Conservation (phyloP, 2,329 filamentous ascomycete species). For the Daldinia sp. region DNA sequence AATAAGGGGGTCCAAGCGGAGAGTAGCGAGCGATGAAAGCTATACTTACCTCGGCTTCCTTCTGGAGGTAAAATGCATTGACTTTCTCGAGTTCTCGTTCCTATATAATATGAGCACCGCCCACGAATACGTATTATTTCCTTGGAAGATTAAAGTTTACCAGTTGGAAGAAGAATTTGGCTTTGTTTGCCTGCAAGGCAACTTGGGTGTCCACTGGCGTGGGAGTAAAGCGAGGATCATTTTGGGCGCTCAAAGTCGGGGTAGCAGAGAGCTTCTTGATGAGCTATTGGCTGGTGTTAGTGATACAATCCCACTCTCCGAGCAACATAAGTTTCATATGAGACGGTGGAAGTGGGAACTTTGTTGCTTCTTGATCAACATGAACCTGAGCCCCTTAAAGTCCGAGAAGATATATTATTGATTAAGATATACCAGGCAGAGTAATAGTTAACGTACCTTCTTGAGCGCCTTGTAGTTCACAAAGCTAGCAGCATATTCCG, state of each 20-base stretch:
- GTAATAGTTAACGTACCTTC: conserved; percentile 73
- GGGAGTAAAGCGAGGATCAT: conserved; percentile 65
- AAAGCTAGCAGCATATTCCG: conserved; percentile 98
- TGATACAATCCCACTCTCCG: conserved; percentile 43
- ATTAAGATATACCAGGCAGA: conserved; percentile 17
- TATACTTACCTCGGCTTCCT: conserved; percentile 89
- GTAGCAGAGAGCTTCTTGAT: conserved; percentile 98
- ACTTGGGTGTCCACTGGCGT: conserved; percentile 80
- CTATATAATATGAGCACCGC: conserved; percentile 64
- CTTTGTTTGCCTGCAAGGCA: conserved; percentile 94
- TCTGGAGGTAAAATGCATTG: conserved; percentile 97
- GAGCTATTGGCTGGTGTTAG: conserved; percentile 71
- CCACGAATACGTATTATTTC: conserved; percentile 13
- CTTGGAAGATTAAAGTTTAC: conserved; percentile 64
- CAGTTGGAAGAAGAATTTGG: conserved; percentile 97
- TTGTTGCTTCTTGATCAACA: conserved; percentile 12
- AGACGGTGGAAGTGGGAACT: conserved; percentile 21
- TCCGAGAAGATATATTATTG: conserved; percentile 21
- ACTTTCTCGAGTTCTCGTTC: conserved; percentile 99
- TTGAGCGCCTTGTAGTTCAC: conserved; percentile 99
- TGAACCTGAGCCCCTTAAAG: conserved; percentile 26
- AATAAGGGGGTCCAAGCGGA: conserved; percentile 9
- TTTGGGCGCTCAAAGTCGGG: conserved; percentile 82
- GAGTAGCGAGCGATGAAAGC: background rate
- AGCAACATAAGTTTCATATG: conserved; percentile 30